These are phyloP conservation scores for Flaveria robusta DNA, from an alignment of 129 eudicot species.

Conservation along the genomic window DNA sequence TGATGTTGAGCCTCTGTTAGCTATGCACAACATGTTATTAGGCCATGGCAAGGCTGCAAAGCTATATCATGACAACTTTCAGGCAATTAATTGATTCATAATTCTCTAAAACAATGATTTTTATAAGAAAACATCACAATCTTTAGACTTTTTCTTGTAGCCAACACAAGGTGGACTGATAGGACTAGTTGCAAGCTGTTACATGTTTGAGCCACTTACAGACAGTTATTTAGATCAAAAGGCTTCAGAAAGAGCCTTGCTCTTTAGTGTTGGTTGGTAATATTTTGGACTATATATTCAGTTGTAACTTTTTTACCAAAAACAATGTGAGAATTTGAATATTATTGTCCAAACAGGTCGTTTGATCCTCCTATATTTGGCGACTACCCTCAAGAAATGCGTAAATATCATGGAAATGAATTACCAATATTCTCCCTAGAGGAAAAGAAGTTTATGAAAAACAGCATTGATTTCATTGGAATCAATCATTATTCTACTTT, in stretches of 20 bases:
- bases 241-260: constrained; percentile 56
- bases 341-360: constrained; percentile 41
- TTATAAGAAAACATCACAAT: no score
- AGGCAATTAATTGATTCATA: constrained; percentile 37
- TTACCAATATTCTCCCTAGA: constrained; percentile 59
- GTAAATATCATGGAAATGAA: constrained; percentile 46
- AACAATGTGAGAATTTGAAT: no score
- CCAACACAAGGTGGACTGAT: constrained; percentile 51
- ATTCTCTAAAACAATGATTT: no score
- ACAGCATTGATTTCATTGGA: constrained; percentile 71
- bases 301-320: no score
- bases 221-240: constrained; percentile 42
- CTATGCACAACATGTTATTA: constrained; percentile 63
- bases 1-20: constrained; percentile 68
- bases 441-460: constrained; percentile 50
- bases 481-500: constrained; percentile 69
- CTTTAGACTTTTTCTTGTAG: constrained; percentile 28
- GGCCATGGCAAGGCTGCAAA: constrained; percentile 74
- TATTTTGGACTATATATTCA: background rate
- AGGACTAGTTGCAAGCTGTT: constrained; percentile 43
- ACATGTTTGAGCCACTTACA: constrained; percentile 49
- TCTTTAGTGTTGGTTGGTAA: constrained; percentile 61
- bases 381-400: constrained; percentile 81
- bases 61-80: constrained; percentile 51
- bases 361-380: constrained; percentile 80